Evolutionary conservation across 2,329 filamentous ascomycete genomes (phyloP), one percentile per base, ranked within the genome.

Genomic region (Bipolaris sorokiniana): DNA sequence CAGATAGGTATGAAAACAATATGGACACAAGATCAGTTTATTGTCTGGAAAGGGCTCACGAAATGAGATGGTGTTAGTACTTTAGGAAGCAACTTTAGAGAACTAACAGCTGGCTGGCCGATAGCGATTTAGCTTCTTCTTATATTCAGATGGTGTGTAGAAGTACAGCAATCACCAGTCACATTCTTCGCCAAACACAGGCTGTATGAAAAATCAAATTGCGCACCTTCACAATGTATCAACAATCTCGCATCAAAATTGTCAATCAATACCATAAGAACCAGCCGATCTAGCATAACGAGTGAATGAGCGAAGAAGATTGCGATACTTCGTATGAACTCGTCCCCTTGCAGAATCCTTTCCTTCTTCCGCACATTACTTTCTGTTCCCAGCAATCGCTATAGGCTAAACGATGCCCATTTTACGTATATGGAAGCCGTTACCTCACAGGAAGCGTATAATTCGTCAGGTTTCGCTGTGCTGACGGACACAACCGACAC

Each of bases 391-490:
- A 31, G 34, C 15, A n/a, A 54, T 20, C 2, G 49, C 20, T 48
- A 58, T 38, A 51, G 56, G 47, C 51, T 55, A 51, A 58, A 58
- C 7, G 15, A 28, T 18, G 36, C 15, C n/a, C 16, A 36, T n/a
- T 50, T n/a, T 28, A 33, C 34, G 23, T 3, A 58, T 51, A 11
- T 10, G 34, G 26, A 13, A 48, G 16, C 34, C 16, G 3, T 28
- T n/a, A 38, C 38, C 38, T 49, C 16, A 50, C 20, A 11, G 22
- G 15, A 5, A 23, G 31, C 20, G 16, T 10, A 15, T 36, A 26
- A 49, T 52, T 59, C 48, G 56, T 22, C 26, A 31, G 48, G 56
- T 59, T 52, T 56, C 52, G 56, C 20, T 13, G 26, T 56, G 53
- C 48, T 59, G 53, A 52, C 38, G 33, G 18, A 48, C 34, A 48